Base-by-base conservation (phyloP, 768 basidiomycete genomes). In the Boletales sp. region DNA sequence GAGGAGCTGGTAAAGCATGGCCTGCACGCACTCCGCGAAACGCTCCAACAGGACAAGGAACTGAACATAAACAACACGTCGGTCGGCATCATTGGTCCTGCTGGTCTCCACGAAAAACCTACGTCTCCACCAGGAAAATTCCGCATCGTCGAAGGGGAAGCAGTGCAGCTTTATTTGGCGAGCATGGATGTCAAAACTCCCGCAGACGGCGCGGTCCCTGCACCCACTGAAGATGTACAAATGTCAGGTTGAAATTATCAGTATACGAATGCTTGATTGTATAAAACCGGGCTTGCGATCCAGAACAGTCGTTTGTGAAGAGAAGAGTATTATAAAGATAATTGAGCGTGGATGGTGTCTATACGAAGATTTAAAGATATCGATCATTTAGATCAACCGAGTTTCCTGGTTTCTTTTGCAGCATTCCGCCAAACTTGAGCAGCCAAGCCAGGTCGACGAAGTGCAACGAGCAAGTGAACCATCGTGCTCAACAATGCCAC, bases 11-110 rank as follows among this genome's bases (percentile, higher is more conserved):
- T 98, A 69, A 81, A 80, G 57, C 97, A 99, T 64, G 97, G 97
- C 14, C 79, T 99, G 35, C 89, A 94, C 52, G 95, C 97, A 12
- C 80, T 99, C 14, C 85, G 93, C 29, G 95, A 98, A 67, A 98
- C 97, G 2, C 81, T 99, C 34, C 97, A 98, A 62, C 97, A 99
- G 65, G 97, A 98, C 75, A 99, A 99, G 69, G 93, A 90, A 62
- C 84, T 98, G 49, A 94, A 86, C 15, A 74, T 86, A 58, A 83
- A 88, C 66, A 99, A 99, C 74, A 99, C 97, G 2, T 93, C 90
- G 2, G 84, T 98, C 58, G 94, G 93, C 29, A 90, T 99, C 63
- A 77, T 97, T 51, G 95, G 95, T 10, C 80, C 87, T 11, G 71
- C 76, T 29, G 81, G 85, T 57, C 63, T 69, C 31, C 72, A 83